phyloP scores from a whole-genome alignment of 495 filamentous ascomycete species.

The Choiromyces venosus region DNA sequence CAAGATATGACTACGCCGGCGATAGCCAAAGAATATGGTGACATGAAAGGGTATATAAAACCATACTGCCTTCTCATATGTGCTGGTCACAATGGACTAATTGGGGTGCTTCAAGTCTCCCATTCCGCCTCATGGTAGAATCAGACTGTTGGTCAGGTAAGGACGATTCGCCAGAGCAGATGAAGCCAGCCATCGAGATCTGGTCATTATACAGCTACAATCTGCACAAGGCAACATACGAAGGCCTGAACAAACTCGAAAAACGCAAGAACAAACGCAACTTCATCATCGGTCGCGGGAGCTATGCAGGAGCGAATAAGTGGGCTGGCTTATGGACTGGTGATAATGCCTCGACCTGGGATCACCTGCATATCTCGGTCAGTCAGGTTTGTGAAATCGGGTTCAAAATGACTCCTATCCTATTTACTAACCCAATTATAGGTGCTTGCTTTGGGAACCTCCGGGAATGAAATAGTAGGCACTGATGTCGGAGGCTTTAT shows the following conservation, averaged over 20 bases:
- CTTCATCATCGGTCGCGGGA: conserved; percentile 40
- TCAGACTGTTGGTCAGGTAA: conserved; percentile 10
- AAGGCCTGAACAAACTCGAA: conserved; percentile 24
- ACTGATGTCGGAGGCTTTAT: conserved; percentile 36
- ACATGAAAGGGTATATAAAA: conserved; percentile 26
- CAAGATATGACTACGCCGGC: conserved; percentile 41
- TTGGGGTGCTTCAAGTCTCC: not conserved
- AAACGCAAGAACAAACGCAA: conserved; percentile 32
- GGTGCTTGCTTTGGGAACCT: conserved; percentile 25
- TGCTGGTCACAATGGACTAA: not conserved
- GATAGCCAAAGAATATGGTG: conserved; percentile 28
- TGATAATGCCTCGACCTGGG: conserved; percentile 36
- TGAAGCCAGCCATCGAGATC: conserved; percentile 27
- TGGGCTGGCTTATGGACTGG: conserved; percentile 40
- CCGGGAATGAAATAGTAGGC: conserved; percentile 27
- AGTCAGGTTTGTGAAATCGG: conserved; percentile 24
- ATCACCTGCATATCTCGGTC: conserved; percentile 32
- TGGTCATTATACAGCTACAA: conserved; percentile 40
- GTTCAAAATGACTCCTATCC: not conserved
- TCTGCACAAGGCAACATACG: conserved; percentile 39
- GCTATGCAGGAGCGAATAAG: conserved; percentile 30
- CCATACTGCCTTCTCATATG: not conserved
- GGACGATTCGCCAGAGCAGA: conserved; percentile 4
- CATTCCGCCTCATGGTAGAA: conserved; percentile 12
- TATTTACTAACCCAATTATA: not conserved